These are phyloP conservation scores for Arachis monticola DNA, from an alignment of 331 rosid genomes.

Conservation along the genomic window DNA sequence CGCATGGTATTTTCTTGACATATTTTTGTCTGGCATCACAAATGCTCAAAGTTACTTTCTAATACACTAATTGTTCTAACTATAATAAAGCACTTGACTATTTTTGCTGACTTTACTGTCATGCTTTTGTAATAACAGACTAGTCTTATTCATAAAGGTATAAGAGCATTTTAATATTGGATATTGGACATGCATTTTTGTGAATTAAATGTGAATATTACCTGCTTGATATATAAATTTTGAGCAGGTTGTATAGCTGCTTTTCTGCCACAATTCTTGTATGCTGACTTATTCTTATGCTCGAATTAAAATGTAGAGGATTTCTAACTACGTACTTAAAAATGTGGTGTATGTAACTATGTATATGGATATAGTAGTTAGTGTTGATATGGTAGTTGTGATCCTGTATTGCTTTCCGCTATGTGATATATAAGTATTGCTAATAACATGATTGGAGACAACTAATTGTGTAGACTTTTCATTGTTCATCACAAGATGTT, in stretches of 20 bases:
- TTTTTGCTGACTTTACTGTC: neutral
- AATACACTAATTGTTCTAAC: neutral
- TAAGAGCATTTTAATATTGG: neutral
- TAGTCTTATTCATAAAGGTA: neutral
- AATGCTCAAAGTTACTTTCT: conserved; percentile 9
- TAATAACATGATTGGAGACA: conserved; percentile 1
- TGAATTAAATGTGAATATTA: neutral
- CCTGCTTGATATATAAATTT: neutral
- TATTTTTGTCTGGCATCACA: neutral
- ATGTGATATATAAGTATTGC: conserved; percentile 3
- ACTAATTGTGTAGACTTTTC: neutral
- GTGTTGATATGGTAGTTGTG: conserved; percentile 6
- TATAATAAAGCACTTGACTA: conserved; percentile 3
- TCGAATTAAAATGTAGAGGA: conserved; percentile 1
- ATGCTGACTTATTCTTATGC: neutral
- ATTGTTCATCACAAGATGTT: conserved; percentile 15
- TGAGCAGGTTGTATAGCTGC: neutral
- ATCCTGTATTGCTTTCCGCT: neutral
- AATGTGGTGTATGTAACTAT: neutral
- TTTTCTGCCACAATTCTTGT: neutral
- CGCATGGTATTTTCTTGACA: neutral
- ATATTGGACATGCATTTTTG: neutral
- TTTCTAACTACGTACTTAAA: neutral
- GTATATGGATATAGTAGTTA: neutral
- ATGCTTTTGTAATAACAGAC: neutral